Base-by-base conservation (phyloP, 139 green algal genomes). In the Coccomyxa sp. region DNA sequence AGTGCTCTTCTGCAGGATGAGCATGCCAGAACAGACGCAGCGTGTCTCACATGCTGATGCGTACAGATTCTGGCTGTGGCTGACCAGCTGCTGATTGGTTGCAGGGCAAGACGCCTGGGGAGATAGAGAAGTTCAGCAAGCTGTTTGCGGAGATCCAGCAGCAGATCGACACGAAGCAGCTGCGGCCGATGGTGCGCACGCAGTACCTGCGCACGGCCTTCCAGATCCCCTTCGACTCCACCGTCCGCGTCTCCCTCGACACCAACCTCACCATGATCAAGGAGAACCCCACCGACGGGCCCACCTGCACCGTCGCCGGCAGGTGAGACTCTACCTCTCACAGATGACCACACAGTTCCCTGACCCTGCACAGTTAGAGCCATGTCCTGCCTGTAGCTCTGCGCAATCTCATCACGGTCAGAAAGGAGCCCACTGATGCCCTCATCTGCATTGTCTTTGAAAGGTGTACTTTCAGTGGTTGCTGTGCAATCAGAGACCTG, bases 211-310 rank as follows among this genome's bases (percentile, higher is more conserved):
- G 95, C 70, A 94, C 91, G 4, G 91, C 90, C 3, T 98, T 98
- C 86, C 94, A 97, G 88, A 95, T 98, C 34, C 95, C 95, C 64
- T 98, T 97, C 82, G 94, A 98, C 78, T 84, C 90, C 68, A 94
- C 89, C 0, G 93, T 98, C 75, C 90, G 94, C 77, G 87, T 97
- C 75, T 93, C 86, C 41, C 90, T 98, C 79, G 95, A 98, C 92
- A 98, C 95, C 78, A 98, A 98, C 85, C 77, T 98, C 73, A 87
- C 78, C 81, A 98, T 98, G 94, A 94, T 96, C 82, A 96, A 95
- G 82, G 95, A 98, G 88, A 98, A 97, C 88, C 92, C 92, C 27
- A 92, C 95, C 55, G 90, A 93, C 10, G 86, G 88, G 18, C 93
- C 92, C 55, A 88, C 87, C 39, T 96, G 91, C 80, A n/a, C 55